Evolutionary conservation across 2,329 filamentous ascomycete genomes (phyloP).

Genomic region (Epichloe aotearoae): DNA sequence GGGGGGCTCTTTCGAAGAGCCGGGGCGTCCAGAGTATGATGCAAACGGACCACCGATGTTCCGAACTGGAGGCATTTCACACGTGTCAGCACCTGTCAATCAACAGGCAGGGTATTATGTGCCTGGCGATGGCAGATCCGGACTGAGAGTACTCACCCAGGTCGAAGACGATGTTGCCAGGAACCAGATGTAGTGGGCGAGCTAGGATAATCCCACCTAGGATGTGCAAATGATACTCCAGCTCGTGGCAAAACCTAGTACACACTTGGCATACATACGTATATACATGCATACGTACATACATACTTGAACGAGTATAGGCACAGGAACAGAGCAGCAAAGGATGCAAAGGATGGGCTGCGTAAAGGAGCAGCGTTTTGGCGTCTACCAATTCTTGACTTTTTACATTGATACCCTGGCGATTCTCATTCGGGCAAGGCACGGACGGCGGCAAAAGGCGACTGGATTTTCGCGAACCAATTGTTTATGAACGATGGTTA

Average conservation of each 20-base stretch:
- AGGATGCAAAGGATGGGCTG: background rate
- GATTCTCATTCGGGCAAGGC: background rate
- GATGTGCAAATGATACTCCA: background rate
- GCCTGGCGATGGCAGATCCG: conserved; percentile 19
- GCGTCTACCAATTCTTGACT: background rate
- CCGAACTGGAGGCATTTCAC: conserved; percentile 17
- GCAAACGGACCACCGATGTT: conserved; percentile 19
- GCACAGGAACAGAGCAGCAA: background rate
- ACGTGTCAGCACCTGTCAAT: conserved; percentile 15
- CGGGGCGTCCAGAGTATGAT: conserved; percentile 21
- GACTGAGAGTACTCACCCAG: conserved; percentile 16
- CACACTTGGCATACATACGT: background rate
- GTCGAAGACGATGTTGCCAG: conserved; percentile 18
- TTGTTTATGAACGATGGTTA: background rate
- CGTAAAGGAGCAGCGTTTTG: background rate
- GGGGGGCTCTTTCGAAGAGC: conserved; percentile 20
- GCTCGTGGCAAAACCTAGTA: background rate
- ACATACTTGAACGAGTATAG: no score
- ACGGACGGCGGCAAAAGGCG: background rate
- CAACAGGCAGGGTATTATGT: conserved; percentile 21
- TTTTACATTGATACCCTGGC: background rate
- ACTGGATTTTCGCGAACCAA: background rate
- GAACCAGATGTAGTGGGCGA: conserved; percentile 14
- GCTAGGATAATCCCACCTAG: background rate
- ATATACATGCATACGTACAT: no score